phyloP scores from a whole-genome alignment of 192 early-diverging fungal genomes.

The Entomortierella lignicola region DNA sequence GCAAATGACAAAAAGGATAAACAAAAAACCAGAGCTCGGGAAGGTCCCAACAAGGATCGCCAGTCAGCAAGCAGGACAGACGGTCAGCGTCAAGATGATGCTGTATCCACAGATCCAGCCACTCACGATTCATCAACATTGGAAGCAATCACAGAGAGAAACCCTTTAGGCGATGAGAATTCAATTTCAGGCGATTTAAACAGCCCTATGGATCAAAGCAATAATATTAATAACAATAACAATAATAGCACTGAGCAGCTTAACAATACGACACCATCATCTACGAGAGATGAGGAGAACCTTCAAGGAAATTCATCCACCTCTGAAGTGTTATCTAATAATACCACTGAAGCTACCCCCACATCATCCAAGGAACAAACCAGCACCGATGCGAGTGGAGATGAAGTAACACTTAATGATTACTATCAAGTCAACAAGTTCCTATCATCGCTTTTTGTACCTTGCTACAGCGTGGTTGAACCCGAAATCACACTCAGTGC shows the following conservation, averaged over 20 bases:
- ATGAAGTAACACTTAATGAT: constrained; percentile 4
- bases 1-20: neutral
- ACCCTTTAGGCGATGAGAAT: too few relatives aligned
- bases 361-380: neutral
- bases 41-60: neutral
- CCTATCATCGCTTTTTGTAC: constrained; percentile 9
- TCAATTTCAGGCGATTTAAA: too few relatives aligned
- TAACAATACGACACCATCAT: too few relatives aligned
- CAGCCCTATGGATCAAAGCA: neutral
- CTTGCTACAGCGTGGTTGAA: neutral
- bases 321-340: neutral
- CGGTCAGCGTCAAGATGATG: too few relatives aligned
- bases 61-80: neutral
- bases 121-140: too few relatives aligned
- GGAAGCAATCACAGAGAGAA: too few relatives aligned
- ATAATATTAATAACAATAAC: too few relatives aligned
- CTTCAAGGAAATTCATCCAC: neutral
- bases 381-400: neutral
- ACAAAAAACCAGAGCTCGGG: neutral
- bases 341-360: neutral
- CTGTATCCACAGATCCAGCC: too few relatives aligned
- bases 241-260: too few relatives aligned
- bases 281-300: too few relatives aligned
- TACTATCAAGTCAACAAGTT: constrained; percentile 44
- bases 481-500: neutral